Conservation (phyloP, 768 basidiomycete genomes). For the Agrocybe pediades region DNA sequence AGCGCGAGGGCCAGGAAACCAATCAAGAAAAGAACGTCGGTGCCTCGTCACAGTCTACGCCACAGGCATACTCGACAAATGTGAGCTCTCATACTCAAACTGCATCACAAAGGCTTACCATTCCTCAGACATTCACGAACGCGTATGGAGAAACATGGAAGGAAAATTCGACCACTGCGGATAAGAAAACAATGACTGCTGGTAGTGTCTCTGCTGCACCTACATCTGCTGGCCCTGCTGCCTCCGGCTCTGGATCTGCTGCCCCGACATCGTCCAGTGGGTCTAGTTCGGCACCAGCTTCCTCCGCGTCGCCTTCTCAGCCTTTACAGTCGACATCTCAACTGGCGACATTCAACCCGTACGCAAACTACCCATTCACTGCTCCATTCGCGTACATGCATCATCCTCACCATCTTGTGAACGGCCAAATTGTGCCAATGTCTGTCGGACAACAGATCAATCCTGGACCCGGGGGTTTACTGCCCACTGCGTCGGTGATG, state of each 20-base stretch:
- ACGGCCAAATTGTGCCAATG: slow-evolving; percentile 20
- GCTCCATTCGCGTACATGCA: slow-evolving; percentile 28
- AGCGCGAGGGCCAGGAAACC: slow-evolving; percentile 12
- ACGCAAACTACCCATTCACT: slow-evolving; percentile 26
- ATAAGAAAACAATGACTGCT: slow-evolving; percentile 5
- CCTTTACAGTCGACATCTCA: slow-evolving; percentile 6
- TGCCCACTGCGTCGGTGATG: neutral
- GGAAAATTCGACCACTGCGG: slow-evolving; percentile 47
- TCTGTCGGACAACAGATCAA: slow-evolving; percentile 6
- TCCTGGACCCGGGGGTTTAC: slow-evolving; percentile 12
- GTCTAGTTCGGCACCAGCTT: slow-evolving; percentile 4
- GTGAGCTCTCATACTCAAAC: slow-evolving; percentile 1
- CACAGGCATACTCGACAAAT: slow-evolving; percentile 14
- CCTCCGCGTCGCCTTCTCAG: slow-evolving; percentile 7
- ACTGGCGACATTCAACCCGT: slow-evolving; percentile 25
- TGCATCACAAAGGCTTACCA: slow-evolving; percentile 2
- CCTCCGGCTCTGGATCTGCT: neutral
- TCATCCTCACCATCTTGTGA: slow-evolving; percentile 24
- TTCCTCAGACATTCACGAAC: slow-evolving; percentile 43
- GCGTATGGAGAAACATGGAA: slow-evolving; percentile 67
- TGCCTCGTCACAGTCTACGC: neutral
- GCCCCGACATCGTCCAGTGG: neutral
- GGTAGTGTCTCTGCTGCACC: neutral
- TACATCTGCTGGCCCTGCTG: neutral
- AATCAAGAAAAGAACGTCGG: neutral